Conservation (phyloP, 441 rosid species). For the Lepidium campestre region DNA sequence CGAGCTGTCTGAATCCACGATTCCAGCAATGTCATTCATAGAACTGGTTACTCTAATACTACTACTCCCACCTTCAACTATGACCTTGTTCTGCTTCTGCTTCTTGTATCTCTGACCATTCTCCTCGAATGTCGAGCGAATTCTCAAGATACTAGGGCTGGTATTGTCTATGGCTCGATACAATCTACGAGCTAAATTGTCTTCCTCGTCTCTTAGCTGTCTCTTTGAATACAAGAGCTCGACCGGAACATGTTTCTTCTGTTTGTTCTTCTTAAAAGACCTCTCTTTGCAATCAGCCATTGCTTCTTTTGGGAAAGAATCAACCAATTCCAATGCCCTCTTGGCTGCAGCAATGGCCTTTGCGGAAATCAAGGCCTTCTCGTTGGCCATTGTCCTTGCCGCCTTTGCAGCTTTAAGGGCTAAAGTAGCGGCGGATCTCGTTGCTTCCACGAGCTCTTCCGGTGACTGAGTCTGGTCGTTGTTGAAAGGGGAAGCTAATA, state of each 20-base stretch:
- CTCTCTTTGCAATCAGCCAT: conserved; percentile 12
- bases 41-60: neutral
- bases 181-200: conserved; percentile 60
- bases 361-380: conserved; percentile 70
- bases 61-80: conserved; percentile 3
- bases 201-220: conserved; percentile 32
- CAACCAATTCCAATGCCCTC: conserved; percentile 67
- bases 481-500: conserved; percentile 39
- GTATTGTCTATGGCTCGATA: conserved; percentile 57
- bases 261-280: conserved; percentile 48
- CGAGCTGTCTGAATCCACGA: conserved; percentile 55
- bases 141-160: conserved; percentile 60
- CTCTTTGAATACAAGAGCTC: conserved; percentile 72
- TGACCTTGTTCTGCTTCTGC: conserved; percentile 27
- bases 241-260: conserved; percentile 88
- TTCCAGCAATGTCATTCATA: conserved; percentile 31
- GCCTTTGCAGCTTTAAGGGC: conserved; percentile 66
- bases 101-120: conserved; percentile 46
- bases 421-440: conserved; percentile 59
- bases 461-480: conserved; percentile 42
- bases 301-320: conserved; percentile 40
- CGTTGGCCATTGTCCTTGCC: conserved; percentile 71
- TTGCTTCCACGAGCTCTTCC: conserved; percentile 59
- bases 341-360: conserved; percentile 74
- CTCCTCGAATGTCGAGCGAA: conserved; percentile 23